Percentiles rank a stretch among this genome's conserved stretches.
Conservation (phyloP, 345 rosid genomes). For the Syzygium aqueum region DNA sequence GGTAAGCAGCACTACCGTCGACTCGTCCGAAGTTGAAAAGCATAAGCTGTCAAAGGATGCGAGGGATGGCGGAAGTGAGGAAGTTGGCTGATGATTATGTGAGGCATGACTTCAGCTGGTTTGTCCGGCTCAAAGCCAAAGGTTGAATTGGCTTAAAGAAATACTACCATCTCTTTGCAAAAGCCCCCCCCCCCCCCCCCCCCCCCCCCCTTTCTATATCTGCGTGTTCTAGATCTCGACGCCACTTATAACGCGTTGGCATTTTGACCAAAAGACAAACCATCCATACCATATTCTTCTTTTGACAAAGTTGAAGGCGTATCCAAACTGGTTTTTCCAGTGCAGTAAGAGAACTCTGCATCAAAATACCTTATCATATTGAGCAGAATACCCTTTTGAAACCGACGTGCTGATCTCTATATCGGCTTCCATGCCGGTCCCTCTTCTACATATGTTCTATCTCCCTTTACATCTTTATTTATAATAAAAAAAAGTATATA, state of each 20-base stretch:
- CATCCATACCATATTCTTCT: not conserved
- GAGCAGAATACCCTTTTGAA: not conserved
- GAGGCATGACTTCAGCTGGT: not conserved
- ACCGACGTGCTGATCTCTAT: not conserved
- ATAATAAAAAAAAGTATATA: too few species aligned
- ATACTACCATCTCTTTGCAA: not conserved
- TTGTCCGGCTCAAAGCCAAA: not conserved
- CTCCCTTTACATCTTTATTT: too few species aligned
- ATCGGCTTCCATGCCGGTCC: too few species aligned
- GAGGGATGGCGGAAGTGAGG: not conserved
- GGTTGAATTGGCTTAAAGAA: not conserved
- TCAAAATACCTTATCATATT: rapidly evolving
- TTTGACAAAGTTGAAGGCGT: not conserved
- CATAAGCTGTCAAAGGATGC: not conserved
- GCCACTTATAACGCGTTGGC: not conserved
- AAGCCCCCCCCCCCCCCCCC: too few species aligned
- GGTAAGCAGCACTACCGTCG: not conserved
- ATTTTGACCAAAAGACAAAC: not conserved
- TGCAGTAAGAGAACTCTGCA: not conserved
- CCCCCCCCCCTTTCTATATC: too few species aligned
- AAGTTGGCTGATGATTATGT: not conserved
- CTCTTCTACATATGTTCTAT: too few species aligned
- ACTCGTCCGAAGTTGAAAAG: not conserved
- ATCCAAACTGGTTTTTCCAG: not conserved
- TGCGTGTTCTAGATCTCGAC: not conserved